Evolutionary conservation across 768 basidiomycete genomes (phyloP), one percentile per base, ranked within the genome.

Genomic region (Lentinula sp.): DNA sequence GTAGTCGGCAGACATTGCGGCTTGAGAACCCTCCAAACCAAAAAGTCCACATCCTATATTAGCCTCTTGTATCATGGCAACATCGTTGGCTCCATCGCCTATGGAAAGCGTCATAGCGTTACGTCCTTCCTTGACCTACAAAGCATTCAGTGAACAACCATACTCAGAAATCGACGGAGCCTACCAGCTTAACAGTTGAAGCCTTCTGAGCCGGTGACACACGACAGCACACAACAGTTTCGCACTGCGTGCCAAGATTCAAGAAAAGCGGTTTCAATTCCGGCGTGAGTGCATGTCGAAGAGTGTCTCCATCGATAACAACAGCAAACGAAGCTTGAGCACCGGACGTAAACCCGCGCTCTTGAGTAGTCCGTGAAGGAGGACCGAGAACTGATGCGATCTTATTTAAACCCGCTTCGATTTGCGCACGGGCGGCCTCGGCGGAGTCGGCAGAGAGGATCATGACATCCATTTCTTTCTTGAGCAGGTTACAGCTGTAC

Each of bases 61-160:
- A n/a, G 96, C 96, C 69, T 96, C 96, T 70, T 98, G 96, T 61
- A 98, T 98, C 96, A 98, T 98, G 5, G 95, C 95, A 23, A 98
- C 96, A 69, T 98, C 96, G 69, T 98, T 98, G 15, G 96, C 96
- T 59, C 93, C 94, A 67, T 98, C 96, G 9, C 96, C 96, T 58
- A 99, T 98, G 0, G 95, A 91, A 32, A 98, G 73, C 1, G 95
- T 96, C 96, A 98, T 97, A 0, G 95, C 95, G 54, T 93, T 88
- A 51, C 89, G 85, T 9, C 96, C 96, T 66, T 98, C 94, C 68
- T 98, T 98, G 71, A 98, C 93, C 92, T 92, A 62, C 21, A 8
- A 46, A 15, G 10, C 50, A 3, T 32, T 31, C 45, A 37, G 13
- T 42, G 66, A 23, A 65, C 40, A 39, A 62, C 28, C 61, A 21